Base-by-base conservation (phyloP, 2,329 filamentous ascomycete species). In the Aspergillus sergii region DNA sequence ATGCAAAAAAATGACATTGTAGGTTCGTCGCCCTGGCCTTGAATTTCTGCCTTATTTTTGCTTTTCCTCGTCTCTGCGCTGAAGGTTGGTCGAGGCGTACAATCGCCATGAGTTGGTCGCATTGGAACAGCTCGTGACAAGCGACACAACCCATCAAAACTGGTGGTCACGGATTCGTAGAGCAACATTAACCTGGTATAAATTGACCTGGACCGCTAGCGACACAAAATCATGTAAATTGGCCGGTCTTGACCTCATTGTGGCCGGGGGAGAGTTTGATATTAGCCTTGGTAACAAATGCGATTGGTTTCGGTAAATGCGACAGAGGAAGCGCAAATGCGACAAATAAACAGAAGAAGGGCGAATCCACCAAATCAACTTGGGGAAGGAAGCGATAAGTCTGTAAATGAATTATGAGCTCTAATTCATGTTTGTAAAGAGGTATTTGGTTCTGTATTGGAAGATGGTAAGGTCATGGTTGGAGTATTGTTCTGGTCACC, bases 401-500 rank as follows among this genome's bases (percentile, higher is more conserved):
- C 1, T 45, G n/a, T 34, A 48, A 51, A 58, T 41, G 57, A 14
- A 28, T 14, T 19, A 59, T 41, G 9, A 14, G 16, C 21, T 19
- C 12, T 19, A 39, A 43, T 51, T 53, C 30, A 55, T 36, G 21
- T 12, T 55, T 39, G n/a, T 21, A 39, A 26, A 39, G 14, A 14
- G 14, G 3, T 10, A 21, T 32, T 32, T 16, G 7, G 32, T 26
- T 21, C 28, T 12, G 51, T 55, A 55, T 39, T 23, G 34, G 34
- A 14, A n/a, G n/a, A 39, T 55, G 30, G 51, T 55, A 55, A 55
- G 34, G 51, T 39, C 51, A 41, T 55, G 51, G 50, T 51, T 51
- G 58, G 32, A 26, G 57, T 45, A 54, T 23, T 50, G 28, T 50
- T 58, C 53, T 57, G 64, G 68, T 65, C 61, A 64, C 62, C 68